These are phyloP conservation scores for Flaveria ramosissima DNA, from an alignment of 129 eudicot species.

Conservation along the genomic window DNA sequence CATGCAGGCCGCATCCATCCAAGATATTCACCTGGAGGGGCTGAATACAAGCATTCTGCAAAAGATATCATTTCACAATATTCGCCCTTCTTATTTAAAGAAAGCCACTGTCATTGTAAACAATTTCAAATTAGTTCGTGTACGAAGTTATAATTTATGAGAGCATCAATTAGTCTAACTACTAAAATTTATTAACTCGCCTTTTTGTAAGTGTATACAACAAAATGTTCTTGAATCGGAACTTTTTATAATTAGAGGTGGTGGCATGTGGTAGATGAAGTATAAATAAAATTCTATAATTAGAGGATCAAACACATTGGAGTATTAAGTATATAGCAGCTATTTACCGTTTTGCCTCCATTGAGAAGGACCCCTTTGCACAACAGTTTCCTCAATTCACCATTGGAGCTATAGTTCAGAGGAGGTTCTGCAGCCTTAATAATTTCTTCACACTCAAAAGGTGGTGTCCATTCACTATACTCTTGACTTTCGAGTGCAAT, in stretches of 20 bases:
- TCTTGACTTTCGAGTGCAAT: conserved; percentile 1
- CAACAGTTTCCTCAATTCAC: conserved; percentile 2
- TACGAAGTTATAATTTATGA: neutral
- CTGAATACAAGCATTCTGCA: neutral
- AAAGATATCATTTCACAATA: conserved; percentile 12
- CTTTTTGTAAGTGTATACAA: too few relatives aligned
- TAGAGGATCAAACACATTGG: too few relatives aligned
- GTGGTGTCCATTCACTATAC: neutral
- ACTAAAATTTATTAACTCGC: too few relatives aligned
- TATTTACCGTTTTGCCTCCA: conserved; percentile 24
- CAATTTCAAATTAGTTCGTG: neutral
- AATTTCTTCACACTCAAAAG: neutral
- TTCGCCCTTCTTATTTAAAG: neutral
- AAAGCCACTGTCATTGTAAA: conserved; percentile 4
- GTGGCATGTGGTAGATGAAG: too few relatives aligned
- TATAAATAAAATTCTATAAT: too few relatives aligned
- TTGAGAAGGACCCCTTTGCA: conserved; percentile 3
- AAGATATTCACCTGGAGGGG: too few relatives aligned
- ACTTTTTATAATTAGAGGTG: too few relatives aligned
- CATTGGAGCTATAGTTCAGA: neutral
- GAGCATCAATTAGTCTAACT: neutral
- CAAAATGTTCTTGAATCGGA: too few relatives aligned
- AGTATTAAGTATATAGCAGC: neutral
- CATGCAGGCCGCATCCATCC: too few relatives aligned
- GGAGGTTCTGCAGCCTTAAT: neutral